Evolutionary conservation across 2,329 filamentous ascomycete genomes (phyloP).

Genomic region (Epichloe hybrida): DNA sequence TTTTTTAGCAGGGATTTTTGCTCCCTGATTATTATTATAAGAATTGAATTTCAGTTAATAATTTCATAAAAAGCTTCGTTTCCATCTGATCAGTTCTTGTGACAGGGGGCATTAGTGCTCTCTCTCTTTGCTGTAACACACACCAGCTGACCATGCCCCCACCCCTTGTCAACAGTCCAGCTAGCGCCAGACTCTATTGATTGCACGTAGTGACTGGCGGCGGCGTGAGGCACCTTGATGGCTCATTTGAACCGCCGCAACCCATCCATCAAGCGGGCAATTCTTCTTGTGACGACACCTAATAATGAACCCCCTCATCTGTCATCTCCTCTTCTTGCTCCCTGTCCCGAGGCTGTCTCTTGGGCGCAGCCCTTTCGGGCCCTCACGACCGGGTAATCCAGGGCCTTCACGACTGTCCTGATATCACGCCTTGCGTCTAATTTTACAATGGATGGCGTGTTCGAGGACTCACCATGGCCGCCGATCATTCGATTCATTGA

Average conservation of each 20-base stretch:
- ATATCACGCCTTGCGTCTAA: background rate
- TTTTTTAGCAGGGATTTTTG: too few species aligned
- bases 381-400: background rate
- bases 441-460: constrained; percentile 15
- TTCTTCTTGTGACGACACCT: background rate
- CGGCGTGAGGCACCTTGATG: constrained; percentile 16
- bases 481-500: constrained; percentile 10
- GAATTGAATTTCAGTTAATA: too few species aligned
- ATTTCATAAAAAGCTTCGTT: too few species aligned
- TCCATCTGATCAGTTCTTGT: too few species aligned
- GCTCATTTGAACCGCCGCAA: constrained; percentile 3
- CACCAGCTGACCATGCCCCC: too few species aligned
- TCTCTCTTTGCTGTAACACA: too few species aligned
- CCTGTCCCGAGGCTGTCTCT: background rate
- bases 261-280: background rate
- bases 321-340: constrained; percentile 1
- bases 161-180: too few species aligned
- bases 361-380: background rate
- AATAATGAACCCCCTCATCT: background rate
- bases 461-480: constrained; percentile 13
- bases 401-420: background rate
- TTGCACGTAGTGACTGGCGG: background rate
- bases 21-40: too few species aligned
- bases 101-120: too few species aligned
- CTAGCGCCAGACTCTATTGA: too few species aligned